phyloP scores from a whole-genome alignment of 441 rosid species.

The Syzygium syzygioides region DNA sequence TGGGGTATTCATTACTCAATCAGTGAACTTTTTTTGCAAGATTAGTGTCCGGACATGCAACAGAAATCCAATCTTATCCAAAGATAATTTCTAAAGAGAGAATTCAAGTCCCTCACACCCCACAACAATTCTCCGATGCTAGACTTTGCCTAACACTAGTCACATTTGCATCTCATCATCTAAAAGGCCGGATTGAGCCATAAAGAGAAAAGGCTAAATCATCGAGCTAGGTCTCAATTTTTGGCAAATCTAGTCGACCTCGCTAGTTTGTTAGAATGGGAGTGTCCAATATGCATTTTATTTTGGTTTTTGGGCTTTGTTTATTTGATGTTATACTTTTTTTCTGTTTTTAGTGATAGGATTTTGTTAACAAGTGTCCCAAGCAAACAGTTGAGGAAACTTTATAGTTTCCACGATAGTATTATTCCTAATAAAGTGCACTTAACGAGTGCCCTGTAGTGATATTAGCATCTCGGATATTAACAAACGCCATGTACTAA shows the following conservation, averaged over 20 bases:
- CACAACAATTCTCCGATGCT: background rate
- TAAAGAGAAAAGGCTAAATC: background rate
- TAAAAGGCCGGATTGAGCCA: background rate
- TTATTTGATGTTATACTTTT: background rate
- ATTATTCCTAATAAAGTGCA: background rate
- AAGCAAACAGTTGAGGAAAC: background rate
- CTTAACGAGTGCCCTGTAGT: background rate
- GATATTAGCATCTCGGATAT: background rate
- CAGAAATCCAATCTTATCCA: background rate
- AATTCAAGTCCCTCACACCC: background rate
- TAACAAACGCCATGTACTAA: background rate
- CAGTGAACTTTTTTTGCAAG: background rate
- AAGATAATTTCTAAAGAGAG: background rate
- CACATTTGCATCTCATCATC: no score
- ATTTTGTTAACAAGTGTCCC: background rate
- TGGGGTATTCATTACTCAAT: background rate
- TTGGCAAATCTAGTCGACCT: background rate
- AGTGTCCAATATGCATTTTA: background rate
- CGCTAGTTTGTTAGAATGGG: background rate
- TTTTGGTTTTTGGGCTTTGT: background rate
- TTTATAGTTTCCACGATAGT: background rate
- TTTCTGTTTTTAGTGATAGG: background rate
- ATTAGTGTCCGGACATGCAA: background rate
- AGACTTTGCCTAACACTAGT: background rate
- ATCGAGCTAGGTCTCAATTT: background rate